Base-by-base conservation (phyloP, 208 protist genomes). In the Naegleria gruberi region DNA sequence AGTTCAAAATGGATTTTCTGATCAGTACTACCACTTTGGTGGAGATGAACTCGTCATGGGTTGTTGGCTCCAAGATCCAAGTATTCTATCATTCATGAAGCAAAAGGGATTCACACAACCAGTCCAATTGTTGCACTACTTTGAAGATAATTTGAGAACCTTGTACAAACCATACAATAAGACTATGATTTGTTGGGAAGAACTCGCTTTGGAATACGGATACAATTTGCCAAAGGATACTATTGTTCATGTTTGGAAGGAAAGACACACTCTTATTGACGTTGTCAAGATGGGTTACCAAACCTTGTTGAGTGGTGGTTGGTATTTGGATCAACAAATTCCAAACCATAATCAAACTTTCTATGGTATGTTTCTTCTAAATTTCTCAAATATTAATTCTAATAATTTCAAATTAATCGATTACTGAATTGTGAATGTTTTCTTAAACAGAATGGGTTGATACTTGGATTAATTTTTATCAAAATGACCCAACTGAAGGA, bases 241-340 rank as follows among this genome's bases (percentile, higher is more conserved):
- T 3, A 91, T 92, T 30, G 89, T 92, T 34, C 82, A 92, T 26
- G 90, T 91, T n/a, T 92, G 91, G 91, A 91, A 46, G 42, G 46
- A 47, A 26, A 34, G 44, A 26, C 17, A 42, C 0, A 46, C 47
- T 44, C 44, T 92, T 4, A 5, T n/a, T 30, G 0, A 92, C 19
- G 47, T 82, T 43, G 40, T 89, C 4, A 45, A 55, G 26, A 41
- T 34, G 4, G 91, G 90, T 7, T 57, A 90, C 42, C 37, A 45
- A 37, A 42, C 81, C 37, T 40, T 92, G 6, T 84, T 92, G 17
- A 77, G 41, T n/a, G 46, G 43, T 43, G 90, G 90, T 4, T 92
- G 83, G 81, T 92, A 92, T 42, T 43, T 92, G 4, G 91, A 92
- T 46, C 8, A 90, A 41, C 90, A 92, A 90, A 57, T 65, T 40